These are phyloP conservation scores for Mucuna pruriens DNA, from an alignment of 306 rosid genomes.

Conservation along the genomic window DNA sequence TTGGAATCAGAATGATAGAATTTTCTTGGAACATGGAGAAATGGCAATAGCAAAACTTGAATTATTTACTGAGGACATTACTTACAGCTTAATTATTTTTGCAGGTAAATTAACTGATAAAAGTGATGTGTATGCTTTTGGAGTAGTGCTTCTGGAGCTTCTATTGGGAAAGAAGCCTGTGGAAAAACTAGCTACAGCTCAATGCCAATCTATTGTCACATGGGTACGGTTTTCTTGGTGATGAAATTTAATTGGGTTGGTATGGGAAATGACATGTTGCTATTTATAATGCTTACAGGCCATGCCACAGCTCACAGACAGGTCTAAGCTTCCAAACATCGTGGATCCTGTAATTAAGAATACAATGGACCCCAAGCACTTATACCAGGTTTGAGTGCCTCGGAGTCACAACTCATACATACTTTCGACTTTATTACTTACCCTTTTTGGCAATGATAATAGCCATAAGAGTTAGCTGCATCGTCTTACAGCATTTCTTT, in stretches of 20 bases:
- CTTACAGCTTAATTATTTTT: background rate
- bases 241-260: constrained; percentile 16
- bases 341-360: constrained; percentile 85
- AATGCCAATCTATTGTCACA: constrained; percentile 97
- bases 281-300: constrained; percentile 67
- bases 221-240: constrained; percentile 64
- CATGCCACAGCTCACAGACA: constrained; percentile 97
- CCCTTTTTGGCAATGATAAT: constrained; percentile 1
- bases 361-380: constrained; percentile 88
- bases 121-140: constrained; percentile 96
- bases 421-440: background rate
- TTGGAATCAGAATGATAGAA: too few relatives aligned
- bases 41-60: background rate
- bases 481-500: background rate
- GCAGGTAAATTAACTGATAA: constrained; percentile 96
- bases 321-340: constrained; percentile 89
- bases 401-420: background rate
- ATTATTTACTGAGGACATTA: constrained; percentile 14
- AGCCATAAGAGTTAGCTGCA: background rate
- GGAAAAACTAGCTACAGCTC: constrained; percentile 83
- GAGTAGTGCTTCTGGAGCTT: constrained; percentile 95
- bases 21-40: constrained; percentile 21
- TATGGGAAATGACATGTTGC: constrained; percentile 14
- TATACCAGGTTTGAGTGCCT: constrained; percentile 77
- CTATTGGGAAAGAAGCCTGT: constrained; percentile 90